Evolutionary conservation across 2,329 filamentous ascomycete species (phyloP), one percentile per base, ranked within the genome.

Genomic region (Cladorrhinum sp.): DNA sequence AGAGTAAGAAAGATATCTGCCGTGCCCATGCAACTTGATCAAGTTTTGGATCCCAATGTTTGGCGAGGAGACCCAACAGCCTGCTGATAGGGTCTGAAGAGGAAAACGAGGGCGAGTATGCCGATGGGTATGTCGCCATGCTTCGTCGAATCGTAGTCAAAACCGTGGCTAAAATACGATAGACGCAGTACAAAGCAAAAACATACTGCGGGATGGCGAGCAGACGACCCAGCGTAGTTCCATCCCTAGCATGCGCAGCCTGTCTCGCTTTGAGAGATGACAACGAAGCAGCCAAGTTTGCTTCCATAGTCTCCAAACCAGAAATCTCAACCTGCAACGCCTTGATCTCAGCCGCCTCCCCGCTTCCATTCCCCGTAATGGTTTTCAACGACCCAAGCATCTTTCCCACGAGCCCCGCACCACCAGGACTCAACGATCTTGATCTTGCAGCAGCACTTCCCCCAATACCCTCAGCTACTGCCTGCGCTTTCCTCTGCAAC

Each of bases 1-100:
- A 91, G 3, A 96, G 81, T 21, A 92, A 78, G 74, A 96, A 96
- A 62, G 89, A 92, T 66, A 96, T 93, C 70, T 92, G 90, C 28
- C 91, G 87, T 21, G 90, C 88, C 91, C 91, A 96, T 9, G 90
- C 89, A 10, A 86, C 82, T 69, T 92, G 90, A 75, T 96, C 90
- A 24, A 96, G 83, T 62, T 87, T 85, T 2, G 90, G 90, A 71
- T 96, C 90, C 84, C 90, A 93, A 75, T 96, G 90, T 59, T 89
- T 88, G 3, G 90, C 91, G 18, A 96, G 76, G 12, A 96, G 80
- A 4, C 90, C 90, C 8, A 96, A 83, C 63, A 94, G 82, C 65
- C 91, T 89, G 76, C 90, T 96, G 72, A 96, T 90, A 0, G 92
- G 92, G 71, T 96, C 92, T 16, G 86, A 87, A 57, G 85, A 85